Base-by-base conservation (phyloP, 2,329 filamentous ascomycete genomes). In the Sphaerostilbella broomeana region DNA sequence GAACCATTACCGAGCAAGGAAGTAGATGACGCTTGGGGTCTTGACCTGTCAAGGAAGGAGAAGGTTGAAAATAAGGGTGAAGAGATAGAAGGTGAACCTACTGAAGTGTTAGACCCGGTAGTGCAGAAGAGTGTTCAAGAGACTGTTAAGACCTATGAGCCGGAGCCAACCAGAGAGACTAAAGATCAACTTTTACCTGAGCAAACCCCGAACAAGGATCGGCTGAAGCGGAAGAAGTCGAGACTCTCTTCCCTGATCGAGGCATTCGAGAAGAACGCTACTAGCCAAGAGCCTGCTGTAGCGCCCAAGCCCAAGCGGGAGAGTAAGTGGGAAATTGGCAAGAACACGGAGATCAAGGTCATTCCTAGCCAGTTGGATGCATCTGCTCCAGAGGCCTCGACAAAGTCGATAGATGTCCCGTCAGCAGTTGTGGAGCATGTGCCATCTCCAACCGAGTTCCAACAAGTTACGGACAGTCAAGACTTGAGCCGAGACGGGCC, bases 51-150 rank as follows among this genome's bases (percentile, higher is more conserved):
- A 4, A 52, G 55, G 31, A 48, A 52, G 47, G 61, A 54, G 49
- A 62, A 55, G 4, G 4, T 24, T 55, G 61, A 59, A 54, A 57
- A 57, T 35, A 45, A 35, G 29, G 44, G 38, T 18, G 51, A 46
- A 32, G 30, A 12, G 30, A 18, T 42, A 33, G 45, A 43, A 40
- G 24, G 31, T 24, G 47, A 39, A 19, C 30, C 41, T 35, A 34
- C 42, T 36, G 46, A 46, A 30, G 47, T 33, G 35, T 43, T 44
- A 38, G 38, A 42, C 9, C 10, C 35, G 40, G 29, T 29, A 21
- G 41, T 41, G 19, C 44, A 44, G 33, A 36, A 15, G 6, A 32
- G 17, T n/a, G 31, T 38, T n/a, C 38, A 47, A 31, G 40, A 47
- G 30, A 21, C 28, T 37, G 24, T 41, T 26, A 35, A 35, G 26